Evolutionary conservation across 2,329 filamentous ascomycete genomes (phyloP), one percentile per base, ranked within the genome.

Genomic region (Fonsecaea monophora): DNA sequence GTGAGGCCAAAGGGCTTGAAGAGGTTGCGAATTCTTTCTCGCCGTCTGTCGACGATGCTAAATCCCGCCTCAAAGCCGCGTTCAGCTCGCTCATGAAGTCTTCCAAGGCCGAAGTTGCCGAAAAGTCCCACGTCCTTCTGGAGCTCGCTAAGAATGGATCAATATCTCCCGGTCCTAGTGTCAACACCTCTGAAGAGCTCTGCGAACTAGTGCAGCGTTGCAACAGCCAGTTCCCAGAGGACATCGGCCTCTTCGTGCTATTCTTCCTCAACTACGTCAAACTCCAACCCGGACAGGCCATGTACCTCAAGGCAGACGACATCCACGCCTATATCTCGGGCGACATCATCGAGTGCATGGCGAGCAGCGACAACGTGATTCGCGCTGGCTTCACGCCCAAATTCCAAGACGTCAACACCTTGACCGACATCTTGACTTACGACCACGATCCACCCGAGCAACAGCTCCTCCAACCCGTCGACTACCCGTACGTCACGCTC

Each of bases 341-440:
- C 38, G 94, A 99, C 76, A 97, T 99, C 73, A 93, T 99, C 77
- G 95, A 99, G 81, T 99, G 95, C 83, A 99, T 99, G 95, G 95
- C 95, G 0, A 90, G 92, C 8, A 96, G 92, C n/a, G 95, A 99
- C 85, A 99, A 99, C 72, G 95, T 99, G 40, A 94, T 99, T 60
- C 92, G 95, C 64, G 95, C 95, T 0, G 95, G 95, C 53, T 95
- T 99, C 80, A 99, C 95, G 0, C 95, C 95, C 64, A 99, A 99
- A 78, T 99, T 97, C 86, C 97, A 98, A 82, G 95, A 99, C 73
- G 92, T 98, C 25, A 82, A 89, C 62, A 98, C 93, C 0, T 84
- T 99, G 10, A 92, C 94, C 38, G 85, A 88, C 68, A 96, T 97
- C 89, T 82, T 99, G 72, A 99, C 95, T 0, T 99, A 99, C 83